These are phyloP conservation scores for Chytridium lagenaria DNA, from an alignment of 371 early-diverging fungal species.

Conservation along the genomic window DNA sequence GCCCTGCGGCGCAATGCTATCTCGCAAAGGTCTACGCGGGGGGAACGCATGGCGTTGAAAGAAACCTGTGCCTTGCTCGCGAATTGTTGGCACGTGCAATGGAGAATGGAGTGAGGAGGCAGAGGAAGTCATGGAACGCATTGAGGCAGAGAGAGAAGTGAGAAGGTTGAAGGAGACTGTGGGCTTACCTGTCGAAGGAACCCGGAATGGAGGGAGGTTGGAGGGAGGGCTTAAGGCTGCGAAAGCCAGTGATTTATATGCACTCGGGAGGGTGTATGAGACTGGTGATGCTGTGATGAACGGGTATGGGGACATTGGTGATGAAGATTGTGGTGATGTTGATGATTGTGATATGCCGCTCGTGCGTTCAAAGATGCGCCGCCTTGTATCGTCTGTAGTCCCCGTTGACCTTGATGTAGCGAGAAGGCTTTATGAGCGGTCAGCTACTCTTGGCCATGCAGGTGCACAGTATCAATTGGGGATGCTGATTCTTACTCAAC, in stretches of 20 bases:
- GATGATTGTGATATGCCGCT: too few relatives aligned
- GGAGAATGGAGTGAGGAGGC: constrained; percentile 3
- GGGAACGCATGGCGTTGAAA: neutral
- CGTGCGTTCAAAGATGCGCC: neutral
- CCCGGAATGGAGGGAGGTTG: neutral
- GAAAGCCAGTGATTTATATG: neutral
- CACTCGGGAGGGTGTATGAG: neutral
- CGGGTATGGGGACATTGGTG: neutral
- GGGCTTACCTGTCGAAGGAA: too few relatives aligned
- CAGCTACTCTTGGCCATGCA: neutral
- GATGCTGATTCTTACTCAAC: neutral
- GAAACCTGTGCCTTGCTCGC: neutral
- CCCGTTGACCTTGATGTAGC: neutral
- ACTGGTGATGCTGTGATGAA: neutral
- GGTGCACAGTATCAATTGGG: neutral
- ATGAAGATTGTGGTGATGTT: neutral
- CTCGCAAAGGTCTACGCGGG: neutral
- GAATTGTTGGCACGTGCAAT: neutral
- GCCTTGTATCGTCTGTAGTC: neutral
- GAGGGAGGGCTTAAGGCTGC: neutral
- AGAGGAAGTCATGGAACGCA: neutral
- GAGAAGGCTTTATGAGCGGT: neutral
- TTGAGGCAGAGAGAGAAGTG: neutral
- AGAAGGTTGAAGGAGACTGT: neutral
- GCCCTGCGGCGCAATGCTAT: neutral